Evolutionary conservation across 495 filamentous ascomycete genomes (phyloP).

Genomic region (Terfezia claveryi): DNA sequence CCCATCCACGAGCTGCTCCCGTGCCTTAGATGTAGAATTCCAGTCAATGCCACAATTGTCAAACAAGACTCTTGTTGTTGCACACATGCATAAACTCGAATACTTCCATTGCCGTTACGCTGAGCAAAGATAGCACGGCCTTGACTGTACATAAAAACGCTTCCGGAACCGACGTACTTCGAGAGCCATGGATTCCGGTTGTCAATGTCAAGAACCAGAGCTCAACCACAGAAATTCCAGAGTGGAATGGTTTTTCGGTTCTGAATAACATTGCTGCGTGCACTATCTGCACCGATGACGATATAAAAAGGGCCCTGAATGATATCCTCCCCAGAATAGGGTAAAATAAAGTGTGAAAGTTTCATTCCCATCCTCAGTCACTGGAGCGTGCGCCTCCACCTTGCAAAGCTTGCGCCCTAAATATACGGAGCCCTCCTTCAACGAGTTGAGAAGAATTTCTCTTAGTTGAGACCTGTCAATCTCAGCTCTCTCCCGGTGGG

Average conservation of each 20-base stretch:
- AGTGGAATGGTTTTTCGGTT: conserved; percentile 27
- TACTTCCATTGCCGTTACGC: conserved; percentile 25
- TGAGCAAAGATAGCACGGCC: conserved; percentile 24
- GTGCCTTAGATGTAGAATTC: no score
- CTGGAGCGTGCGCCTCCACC: no score
- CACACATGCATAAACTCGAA: conserved; percentile 20
- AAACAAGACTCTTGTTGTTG: conserved; percentile 16
- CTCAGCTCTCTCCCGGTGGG: no score
- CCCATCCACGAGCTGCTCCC: no score
- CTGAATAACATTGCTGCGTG: conserved; percentile 36
- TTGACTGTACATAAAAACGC: conserved; percentile 24
- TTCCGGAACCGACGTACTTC: conserved; percentile 26
- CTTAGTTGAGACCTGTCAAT: no score
- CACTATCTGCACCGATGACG: conserved; percentile 40
- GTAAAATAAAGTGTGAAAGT: no score
- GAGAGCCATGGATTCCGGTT: conserved; percentile 19
- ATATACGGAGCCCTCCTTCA: no score
- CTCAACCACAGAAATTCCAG: conserved; percentile 25
- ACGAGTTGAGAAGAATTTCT: no score
- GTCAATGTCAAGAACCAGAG: conserved; percentile 19
- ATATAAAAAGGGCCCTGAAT: conserved; percentile 24
- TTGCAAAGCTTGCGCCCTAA: no score
- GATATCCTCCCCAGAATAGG: no score
- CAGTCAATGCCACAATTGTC: no score
- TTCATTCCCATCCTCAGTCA: no score